phyloP scores from a whole-genome alignment of 768 basidiomycete species.

The Cystofilobasidium ferigula region DNA sequence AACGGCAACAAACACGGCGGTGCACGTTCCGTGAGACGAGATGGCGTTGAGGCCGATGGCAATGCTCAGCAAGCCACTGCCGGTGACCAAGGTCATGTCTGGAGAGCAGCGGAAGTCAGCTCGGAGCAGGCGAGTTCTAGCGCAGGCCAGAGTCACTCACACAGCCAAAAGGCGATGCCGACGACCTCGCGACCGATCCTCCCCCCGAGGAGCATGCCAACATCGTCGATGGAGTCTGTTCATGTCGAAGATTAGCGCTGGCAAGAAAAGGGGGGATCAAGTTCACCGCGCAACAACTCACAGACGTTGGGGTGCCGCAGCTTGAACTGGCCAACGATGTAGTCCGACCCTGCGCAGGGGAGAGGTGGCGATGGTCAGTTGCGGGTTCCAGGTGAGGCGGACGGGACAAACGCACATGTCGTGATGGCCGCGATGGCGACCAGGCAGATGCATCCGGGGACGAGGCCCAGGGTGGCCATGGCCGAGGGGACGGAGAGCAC shows the following conservation, averaged over 20 bases:
- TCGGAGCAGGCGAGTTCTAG: background rate
- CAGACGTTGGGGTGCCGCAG: background rate
- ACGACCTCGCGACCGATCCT: background rate
- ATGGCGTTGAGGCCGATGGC: conserved; percentile 38
- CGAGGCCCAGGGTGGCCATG: background rate
- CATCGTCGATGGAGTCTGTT: conserved; percentile 1
- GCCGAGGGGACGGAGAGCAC: background rate
- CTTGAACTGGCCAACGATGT: background rate
- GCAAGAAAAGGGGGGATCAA: too few species aligned
- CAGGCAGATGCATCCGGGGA: background rate
- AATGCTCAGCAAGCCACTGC: conserved; percentile 32
- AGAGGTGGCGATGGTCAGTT: background rate
- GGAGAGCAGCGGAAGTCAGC: too few species aligned
- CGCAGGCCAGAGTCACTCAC: background rate
- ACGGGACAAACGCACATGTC: background rate
- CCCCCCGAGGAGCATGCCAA: conserved; percentile 1
- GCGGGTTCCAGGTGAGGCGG: background rate
- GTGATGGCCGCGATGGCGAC: background rate
- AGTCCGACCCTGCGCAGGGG: background rate
- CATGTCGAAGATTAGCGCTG: too few species aligned
- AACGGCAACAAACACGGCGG: conserved; percentile 37
- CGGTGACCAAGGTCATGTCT: too few species aligned
- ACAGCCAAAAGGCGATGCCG: background rate
- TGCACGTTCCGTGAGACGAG: conserved; percentile 37
- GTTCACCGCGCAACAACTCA: background rate